These are phyloP conservation scores for Lentinula lateritia DNA, from an alignment of 768 basidiomycete species.

Conservation along the genomic window DNA sequence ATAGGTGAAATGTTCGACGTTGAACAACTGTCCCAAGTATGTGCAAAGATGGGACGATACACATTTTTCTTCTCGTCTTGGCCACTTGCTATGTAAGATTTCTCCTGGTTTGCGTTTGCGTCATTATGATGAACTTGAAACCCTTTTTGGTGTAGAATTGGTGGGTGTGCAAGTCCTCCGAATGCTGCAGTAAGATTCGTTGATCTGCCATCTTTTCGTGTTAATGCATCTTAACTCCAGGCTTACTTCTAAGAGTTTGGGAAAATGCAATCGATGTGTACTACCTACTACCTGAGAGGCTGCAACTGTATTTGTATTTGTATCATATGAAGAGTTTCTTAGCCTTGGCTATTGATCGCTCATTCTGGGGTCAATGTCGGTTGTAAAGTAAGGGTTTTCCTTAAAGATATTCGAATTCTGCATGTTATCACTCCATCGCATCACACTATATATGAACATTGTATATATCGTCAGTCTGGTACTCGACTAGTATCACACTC, in stretches of 20 bases:
- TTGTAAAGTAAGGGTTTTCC: no score
- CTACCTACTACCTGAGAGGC: no score
- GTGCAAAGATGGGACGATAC: slow-evolving; percentile 53
- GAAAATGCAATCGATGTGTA: background rate
- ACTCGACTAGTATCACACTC: no score
- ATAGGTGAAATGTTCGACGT: slow-evolving; percentile 70
- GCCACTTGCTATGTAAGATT: slow-evolving; percentile 63
- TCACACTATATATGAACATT: no score
- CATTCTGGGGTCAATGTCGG: no score
- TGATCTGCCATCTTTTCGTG: background rate
- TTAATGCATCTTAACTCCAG: background rate
- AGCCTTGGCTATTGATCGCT: no score
- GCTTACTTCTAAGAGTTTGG: background rate
- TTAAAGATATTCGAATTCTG: no score
- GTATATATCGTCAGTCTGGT: no score
- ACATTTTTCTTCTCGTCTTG: slow-evolving; percentile 76
- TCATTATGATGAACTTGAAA: background rate
- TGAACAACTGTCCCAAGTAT: slow-evolving; percentile 52
- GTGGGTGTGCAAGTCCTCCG: slow-evolving; percentile 65
- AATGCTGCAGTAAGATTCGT: slow-evolving; percentile 55
- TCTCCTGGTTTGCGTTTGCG: background rate
- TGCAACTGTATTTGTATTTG: no score
- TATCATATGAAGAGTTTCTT: no score
- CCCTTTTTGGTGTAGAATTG: slow-evolving; percentile 35
- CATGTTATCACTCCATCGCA: no score